Evolutionary conservation across 345 rosid species (phyloP), one percentile per base, ranked within the genome.

Genomic region (Aquilaria yunnanensis): DNA sequence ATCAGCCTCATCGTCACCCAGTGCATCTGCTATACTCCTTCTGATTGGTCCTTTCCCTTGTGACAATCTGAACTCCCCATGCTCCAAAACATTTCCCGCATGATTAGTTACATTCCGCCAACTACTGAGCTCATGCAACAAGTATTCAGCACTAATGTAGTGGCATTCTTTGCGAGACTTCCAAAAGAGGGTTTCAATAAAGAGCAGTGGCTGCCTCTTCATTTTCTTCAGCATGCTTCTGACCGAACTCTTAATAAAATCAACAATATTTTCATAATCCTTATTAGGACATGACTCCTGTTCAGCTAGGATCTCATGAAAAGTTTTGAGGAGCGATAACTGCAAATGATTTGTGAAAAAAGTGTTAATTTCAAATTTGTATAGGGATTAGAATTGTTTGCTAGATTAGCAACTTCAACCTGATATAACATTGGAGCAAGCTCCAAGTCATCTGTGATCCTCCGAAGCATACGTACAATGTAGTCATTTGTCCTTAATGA

Each of bases 1-100:
- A 81, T 93, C 97, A 72, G 92, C 96, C 76, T 94, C 99, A 72
- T 94, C 99, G 51, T 94, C 99, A 57, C 99, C 99, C 74, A 94
- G 75, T 47, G 99, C 96, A 80, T 94, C 97, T 56, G 96, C 96
- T 75, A 94, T 53, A 86, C 81, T 94, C 78, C 89, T 82, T 48
- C 60, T 81, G 57, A 59, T 58, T 92, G 90, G 81, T 76, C 74
- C 90, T 51, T 58, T 76, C n/a, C 78, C 70, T 32, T 75, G 65
- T 37, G 76, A 60, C 32, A 79, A 56, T 50, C 70, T 77, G 60
- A 52, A 58, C 68, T 80, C 94, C 71, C 82, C 86, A 68, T 77
- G 57, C 47, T 62, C 82, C 12, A 67, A 63, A 58, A 30, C 69
- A 67, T 72, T 67, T 56, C 64, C 84, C 61, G 64, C 73, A 57